Evolutionary conservation across 148 eudicot genomes (phyloP).

Genomic region (Amaranthus cruentus): DNA sequence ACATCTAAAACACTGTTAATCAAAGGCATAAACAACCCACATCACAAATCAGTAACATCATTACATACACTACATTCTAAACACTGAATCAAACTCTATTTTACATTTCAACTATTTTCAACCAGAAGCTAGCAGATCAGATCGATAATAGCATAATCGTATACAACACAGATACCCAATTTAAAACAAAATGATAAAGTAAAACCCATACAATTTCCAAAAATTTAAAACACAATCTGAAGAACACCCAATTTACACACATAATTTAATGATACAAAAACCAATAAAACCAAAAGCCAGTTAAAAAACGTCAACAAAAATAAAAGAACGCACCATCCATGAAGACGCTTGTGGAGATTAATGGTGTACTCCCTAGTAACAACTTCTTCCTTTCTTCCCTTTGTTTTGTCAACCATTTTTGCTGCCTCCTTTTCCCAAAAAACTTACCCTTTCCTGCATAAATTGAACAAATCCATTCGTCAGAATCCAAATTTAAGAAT

Average conservation of each 20-base stretch:
- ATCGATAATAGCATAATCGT: neutral
- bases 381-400: slow-evolving; percentile 47
- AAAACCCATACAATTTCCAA: neutral
- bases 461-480: neutral
- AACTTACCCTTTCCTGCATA: slow-evolving; percentile 17
- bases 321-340: slow-evolving; percentile 41
- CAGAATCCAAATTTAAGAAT: neutral
- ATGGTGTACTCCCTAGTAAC: slow-evolving; percentile 50
- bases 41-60: too few species aligned
- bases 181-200: neutral
- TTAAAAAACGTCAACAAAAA: neutral
- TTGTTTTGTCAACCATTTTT: slow-evolving; percentile 43
- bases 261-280: too few species aligned
- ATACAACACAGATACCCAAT: neutral
- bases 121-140: too few species aligned
- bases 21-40: too few species aligned
- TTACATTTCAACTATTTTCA: too few species aligned
- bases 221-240: neutral
- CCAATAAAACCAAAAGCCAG: neutral
- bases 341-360: slow-evolving; percentile 49
- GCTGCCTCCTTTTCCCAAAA: neutral
- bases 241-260: too few species aligned
- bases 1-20: too few species aligned
- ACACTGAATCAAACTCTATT: too few species aligned
- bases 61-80: too few species aligned